Evolutionary conservation across 495 filamentous ascomycete species (phyloP), one percentile per base, ranked within the genome.

Genomic region (Hypoxylon intermedium): DNA sequence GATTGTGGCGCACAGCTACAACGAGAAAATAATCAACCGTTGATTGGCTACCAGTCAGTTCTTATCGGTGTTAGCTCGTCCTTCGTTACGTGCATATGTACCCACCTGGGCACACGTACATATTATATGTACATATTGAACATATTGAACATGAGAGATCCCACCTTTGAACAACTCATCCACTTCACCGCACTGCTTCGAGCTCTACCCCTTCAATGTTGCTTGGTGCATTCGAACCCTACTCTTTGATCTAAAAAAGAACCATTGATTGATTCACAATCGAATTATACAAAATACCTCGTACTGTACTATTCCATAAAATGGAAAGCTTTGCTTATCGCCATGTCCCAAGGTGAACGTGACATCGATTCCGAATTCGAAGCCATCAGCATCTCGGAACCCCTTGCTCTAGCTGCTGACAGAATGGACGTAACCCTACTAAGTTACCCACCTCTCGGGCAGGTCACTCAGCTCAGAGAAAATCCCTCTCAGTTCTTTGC

Each of bases 401-500:
- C 26, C 18, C 38, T 40, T 18, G n/a, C 20, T 46, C 15, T 33
- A 23, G 5, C 21, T 19, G 9, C 36, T 45, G 18, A 9, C n/a
- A n/a, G n/a, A 7, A 67, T 58, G 40, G 59, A 60, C 1, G 73
- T 75, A 71, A 65, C 51, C 19, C 52, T 82, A 45, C 72, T 72
- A 26, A 77, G 73, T 20, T 81, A 85, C 62, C 91, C 91, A 3
- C 83, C 90, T 2, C 69, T 93, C 49, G 89, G 85, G 4, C 87
- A 91, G 68, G 77, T 87, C 6, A 88, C 88, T 2, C 78, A 83
- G 56, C 59, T 88, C 15, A 74, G 73, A n/a, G 67, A 75, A 34
- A 53, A 60, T 6, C 63, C 83, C 75, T 75, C 89, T 9, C 66
- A 66, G 2, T 88, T 94, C 57, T 85, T 82, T 12, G 89, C 90